Evolutionary conservation across 108 stramenopile genomes (phyloP).

Genomic region (Discostella pseudostelligera): DNA sequence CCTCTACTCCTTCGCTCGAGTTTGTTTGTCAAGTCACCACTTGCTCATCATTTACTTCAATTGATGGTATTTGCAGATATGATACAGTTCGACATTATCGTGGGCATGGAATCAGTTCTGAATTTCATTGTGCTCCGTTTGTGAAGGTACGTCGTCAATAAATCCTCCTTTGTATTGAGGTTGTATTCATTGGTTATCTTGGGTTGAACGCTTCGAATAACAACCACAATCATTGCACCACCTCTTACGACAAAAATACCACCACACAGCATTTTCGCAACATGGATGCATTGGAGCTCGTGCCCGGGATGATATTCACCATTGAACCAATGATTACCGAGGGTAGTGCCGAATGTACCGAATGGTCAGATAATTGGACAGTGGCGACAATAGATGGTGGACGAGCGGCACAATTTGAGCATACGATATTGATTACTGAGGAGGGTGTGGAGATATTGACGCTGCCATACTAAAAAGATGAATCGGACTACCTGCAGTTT

Average conservation of each 20-base stretch:
- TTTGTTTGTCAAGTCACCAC: background rate
- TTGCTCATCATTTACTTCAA: background rate
- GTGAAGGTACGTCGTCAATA: slow-evolving; percentile 60
- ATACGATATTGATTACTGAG: slow-evolving; percentile 93
- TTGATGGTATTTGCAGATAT: slow-evolving; percentile 32
- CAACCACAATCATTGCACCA: too few relatives aligned
- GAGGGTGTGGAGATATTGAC: slow-evolving; percentile 94
- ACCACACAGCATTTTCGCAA: slow-evolving; percentile 84
- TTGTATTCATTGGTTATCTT: slow-evolving; percentile 7
- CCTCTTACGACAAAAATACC: background rate
- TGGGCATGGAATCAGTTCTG: slow-evolving; percentile 92
- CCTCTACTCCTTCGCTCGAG: too few relatives aligned
- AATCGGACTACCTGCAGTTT: background rate
- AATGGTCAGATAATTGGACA: slow-evolving; percentile 97
- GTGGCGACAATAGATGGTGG: slow-evolving; percentile 90
- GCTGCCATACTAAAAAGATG: background rate
- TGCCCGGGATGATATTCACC: slow-evolving; percentile 97
- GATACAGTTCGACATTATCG: slow-evolving; percentile 82
- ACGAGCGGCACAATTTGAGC: slow-evolving; percentile 96
- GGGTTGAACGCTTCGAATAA: too few relatives aligned
- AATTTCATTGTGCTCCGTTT: slow-evolving; percentile 91
- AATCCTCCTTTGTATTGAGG: background rate
- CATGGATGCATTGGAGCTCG: slow-evolving; percentile 57
- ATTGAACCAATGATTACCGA: slow-evolving; percentile 98
- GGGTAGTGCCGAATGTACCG: slow-evolving; percentile 64